These are phyloP conservation scores for Brettanomyces bruxellensis DNA, from an alignment of 805 yeast genomes.

Conservation along the genomic window DNA sequence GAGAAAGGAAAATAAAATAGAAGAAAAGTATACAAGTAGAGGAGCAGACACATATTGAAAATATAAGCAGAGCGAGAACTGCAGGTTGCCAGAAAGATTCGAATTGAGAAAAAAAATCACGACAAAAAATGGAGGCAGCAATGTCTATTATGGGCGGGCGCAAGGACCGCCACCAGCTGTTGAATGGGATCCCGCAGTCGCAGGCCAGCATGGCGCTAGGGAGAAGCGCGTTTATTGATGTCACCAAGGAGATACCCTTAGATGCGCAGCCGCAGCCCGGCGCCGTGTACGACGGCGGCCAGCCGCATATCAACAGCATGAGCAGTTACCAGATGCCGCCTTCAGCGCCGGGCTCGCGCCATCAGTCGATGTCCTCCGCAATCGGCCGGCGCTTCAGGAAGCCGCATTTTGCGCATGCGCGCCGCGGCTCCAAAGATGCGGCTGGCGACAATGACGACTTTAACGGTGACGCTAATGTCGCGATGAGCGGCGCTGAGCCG, in stretches of 20 bases:
- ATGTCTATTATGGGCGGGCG: conserved; percentile 16
- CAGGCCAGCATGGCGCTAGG: conserved; percentile 29
- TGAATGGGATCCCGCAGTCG: conserved; percentile 17
- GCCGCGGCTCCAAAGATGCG: conserved; percentile 17
- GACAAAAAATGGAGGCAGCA: conserved; percentile 25
- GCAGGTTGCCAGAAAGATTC: no score
- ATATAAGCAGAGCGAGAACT: no score
- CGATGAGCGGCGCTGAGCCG: conserved; percentile 21
- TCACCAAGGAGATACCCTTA: conserved; percentile 32
- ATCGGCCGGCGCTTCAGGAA: conserved; percentile 31
- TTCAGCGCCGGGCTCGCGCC: background rate
- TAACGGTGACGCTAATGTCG: conserved; percentile 21
- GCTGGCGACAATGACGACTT: conserved; percentile 18
- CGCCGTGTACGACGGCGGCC: background rate
- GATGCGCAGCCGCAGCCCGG: background rate
- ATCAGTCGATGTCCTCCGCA: conserved; percentile 26
- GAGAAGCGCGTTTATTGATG: conserved; percentile 36
- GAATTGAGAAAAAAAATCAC: no score
- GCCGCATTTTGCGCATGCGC: conserved; percentile 18
- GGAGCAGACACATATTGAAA: background rate
- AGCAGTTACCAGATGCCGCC: conserved; percentile 2
- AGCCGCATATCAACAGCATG: conserved; percentile 5
- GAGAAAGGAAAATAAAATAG: background rate
- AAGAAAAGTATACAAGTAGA: no score
- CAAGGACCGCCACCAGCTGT: conserved; percentile 6